phyloP scores from a whole-genome alignment of 768 basidiomycete species.

The Boletus sp. region DNA sequence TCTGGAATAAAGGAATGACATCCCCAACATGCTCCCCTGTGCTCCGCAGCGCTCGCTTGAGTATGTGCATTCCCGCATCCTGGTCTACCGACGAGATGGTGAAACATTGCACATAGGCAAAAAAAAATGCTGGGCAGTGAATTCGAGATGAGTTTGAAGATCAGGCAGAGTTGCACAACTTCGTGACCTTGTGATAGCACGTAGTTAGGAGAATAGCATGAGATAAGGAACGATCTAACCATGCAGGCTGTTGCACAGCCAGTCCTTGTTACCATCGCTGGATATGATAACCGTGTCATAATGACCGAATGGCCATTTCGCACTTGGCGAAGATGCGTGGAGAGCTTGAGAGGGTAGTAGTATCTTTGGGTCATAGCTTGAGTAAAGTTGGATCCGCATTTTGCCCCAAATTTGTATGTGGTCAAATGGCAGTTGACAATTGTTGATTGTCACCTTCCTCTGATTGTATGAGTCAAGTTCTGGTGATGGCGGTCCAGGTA shows the following conservation, averaged over 20 bases:
- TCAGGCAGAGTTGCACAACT: background rate
- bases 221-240: background rate
- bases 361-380: background rate
- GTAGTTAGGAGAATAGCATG: background rate
- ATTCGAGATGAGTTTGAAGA: background rate
- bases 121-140: background rate
- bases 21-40: background rate
- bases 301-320: background rate
- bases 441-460: background rate
- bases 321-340: background rate
- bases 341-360: background rate
- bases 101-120: background rate
- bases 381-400: background rate
- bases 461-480: background rate
- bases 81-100: background rate
- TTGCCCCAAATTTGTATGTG: background rate
- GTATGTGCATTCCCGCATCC: background rate
- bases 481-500: background rate
- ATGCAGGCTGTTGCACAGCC: background rate
- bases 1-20: background rate
- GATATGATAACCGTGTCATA: background rate
- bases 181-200: background rate
- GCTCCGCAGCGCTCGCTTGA: background rate
- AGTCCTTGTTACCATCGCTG: background rate
- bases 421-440: background rate